These are phyloP conservation scores for Omphalea diandra DNA, from an alignment of 441 rosid genomes.

Conservation along the genomic window DNA sequence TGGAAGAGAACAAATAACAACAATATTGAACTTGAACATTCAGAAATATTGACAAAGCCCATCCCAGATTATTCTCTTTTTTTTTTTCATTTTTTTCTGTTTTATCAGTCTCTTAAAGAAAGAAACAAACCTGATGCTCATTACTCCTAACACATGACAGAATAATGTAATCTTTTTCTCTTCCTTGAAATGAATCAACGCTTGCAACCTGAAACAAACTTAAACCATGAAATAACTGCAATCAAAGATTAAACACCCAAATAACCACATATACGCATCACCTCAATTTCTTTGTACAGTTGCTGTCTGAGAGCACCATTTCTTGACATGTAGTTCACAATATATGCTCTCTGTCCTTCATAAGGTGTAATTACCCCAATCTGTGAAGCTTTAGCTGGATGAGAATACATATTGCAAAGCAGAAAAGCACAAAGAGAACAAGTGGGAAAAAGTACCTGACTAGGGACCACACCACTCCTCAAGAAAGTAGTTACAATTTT, in stretches of 20 bases:
- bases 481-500: conserved; percentile 97
- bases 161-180: conserved; percentile 98
- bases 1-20: not conserved
- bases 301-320: conserved; percentile 98
- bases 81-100: not conserved
- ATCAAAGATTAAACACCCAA: conserved; percentile 15
- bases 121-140: conserved; percentile 85
- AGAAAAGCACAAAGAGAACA: not conserved
- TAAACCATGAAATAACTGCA: conserved; percentile 8
- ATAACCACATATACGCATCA: conserved; percentile 24
- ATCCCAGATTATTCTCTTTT: not conserved
- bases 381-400: conserved; percentile 36
- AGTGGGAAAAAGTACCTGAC: conserved; percentile 54
- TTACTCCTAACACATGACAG: conserved; percentile 99
- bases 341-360: conserved; percentile 98
- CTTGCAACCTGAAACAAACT: conserved; percentile 80
- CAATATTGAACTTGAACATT: not conserved
- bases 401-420: not conserved
- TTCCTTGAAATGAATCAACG: conserved; percentile 99
- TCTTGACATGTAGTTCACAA: conserved; percentile 97
- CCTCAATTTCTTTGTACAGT: conserved; percentile 99
- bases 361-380: conserved; percentile 99
- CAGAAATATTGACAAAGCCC: not conserved
- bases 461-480: conserved; percentile 97
- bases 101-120: not conserved